Percentiles rank a stretch among this genome's conserved stretches.
phyloP scores from a whole-genome alignment of 129 eudicot genomes.

The Kitagawia praeruptora region DNA sequence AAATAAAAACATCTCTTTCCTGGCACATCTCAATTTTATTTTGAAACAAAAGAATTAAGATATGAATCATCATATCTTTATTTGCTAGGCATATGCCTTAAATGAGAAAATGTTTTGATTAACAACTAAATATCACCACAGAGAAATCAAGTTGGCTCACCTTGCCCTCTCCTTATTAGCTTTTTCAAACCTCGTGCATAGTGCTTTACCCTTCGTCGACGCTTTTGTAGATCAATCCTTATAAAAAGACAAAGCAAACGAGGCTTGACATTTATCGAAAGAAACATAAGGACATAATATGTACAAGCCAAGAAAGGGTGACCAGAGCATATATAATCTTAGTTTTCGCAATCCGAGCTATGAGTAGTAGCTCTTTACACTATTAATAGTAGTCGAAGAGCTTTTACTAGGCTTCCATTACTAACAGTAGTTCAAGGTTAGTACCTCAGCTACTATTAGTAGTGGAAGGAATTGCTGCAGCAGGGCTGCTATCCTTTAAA shows the following conservation, averaged over 20 bases:
- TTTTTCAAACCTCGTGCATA: conserved; percentile 78
- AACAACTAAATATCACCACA: not conserved
- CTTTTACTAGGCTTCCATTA: not conserved
- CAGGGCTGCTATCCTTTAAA: not conserved
- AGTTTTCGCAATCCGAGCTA: not conserved
- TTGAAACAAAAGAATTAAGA: not conserved
- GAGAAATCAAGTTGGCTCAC: conserved; percentile 31
- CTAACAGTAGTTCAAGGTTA: not conserved
- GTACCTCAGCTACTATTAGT: not conserved
- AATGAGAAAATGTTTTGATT: not conserved
- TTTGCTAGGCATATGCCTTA: not conserved
- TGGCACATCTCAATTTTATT: not conserved
- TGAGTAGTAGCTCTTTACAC: not conserved
- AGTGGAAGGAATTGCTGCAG: not conserved
- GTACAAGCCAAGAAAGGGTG: conserved; percentile 4
- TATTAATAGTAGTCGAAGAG: not conserved
- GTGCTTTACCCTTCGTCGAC: conserved; percentile 71
- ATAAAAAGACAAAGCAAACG: conserved; percentile 19
- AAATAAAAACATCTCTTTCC: not conserved
- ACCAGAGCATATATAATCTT: not conserved
- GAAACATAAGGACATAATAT: not conserved
- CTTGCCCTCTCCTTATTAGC: conserved; percentile 87
- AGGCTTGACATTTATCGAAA: not conserved
- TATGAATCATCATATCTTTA: not conserved
- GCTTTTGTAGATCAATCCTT: conserved; percentile 93